Percentiles rank a stretch among this genome's conserved stretches.
phyloP scores from a whole-genome alignment of 2,329 filamentous ascomycete genomes.

The Chaetomium sp. region DNA sequence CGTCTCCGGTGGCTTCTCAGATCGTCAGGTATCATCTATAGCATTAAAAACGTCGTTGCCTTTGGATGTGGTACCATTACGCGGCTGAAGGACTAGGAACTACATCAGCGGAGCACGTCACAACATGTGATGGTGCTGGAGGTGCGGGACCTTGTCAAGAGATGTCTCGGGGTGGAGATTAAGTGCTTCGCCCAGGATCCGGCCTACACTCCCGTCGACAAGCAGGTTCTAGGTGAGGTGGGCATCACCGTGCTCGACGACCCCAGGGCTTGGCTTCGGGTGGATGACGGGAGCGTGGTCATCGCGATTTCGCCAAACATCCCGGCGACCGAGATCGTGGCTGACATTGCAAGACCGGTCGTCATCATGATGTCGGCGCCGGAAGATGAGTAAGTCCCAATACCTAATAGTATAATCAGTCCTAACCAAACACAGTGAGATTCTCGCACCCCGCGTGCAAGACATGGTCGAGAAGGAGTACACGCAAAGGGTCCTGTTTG shows the following conservation, averaged over 20 bases:
- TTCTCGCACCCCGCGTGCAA: background rate
- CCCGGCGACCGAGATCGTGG: background rate
- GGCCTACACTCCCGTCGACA: background rate
- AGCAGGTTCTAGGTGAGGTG: background rate
- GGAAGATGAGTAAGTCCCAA: background rate
- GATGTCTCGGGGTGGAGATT: background rate
- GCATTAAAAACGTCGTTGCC: slow-evolving; percentile 8
- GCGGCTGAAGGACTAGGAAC: background rate
- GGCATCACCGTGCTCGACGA: slow-evolving; percentile 7
- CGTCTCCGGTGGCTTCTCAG: background rate
- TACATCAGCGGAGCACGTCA: background rate
- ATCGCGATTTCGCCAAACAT: background rate
- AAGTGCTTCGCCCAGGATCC: slow-evolving; percentile 13
- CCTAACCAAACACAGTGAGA: background rate
- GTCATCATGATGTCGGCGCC: background rate
- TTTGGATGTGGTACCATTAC: slow-evolving; percentile 2
- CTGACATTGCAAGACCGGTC: slow-evolving; percentile 7
- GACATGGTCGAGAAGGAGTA: slow-evolving; percentile 8
- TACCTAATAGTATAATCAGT: background rate
- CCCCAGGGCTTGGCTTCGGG: background rate
- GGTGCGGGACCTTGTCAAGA: background rate
- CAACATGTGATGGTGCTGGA: background rate
- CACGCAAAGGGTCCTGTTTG: background rate
- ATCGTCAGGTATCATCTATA: background rate
- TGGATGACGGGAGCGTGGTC: slow-evolving; percentile 8